phyloP scores from a whole-genome alignment of 352 stramenopile species.

The Pythium rhizo-oryzae region DNA sequence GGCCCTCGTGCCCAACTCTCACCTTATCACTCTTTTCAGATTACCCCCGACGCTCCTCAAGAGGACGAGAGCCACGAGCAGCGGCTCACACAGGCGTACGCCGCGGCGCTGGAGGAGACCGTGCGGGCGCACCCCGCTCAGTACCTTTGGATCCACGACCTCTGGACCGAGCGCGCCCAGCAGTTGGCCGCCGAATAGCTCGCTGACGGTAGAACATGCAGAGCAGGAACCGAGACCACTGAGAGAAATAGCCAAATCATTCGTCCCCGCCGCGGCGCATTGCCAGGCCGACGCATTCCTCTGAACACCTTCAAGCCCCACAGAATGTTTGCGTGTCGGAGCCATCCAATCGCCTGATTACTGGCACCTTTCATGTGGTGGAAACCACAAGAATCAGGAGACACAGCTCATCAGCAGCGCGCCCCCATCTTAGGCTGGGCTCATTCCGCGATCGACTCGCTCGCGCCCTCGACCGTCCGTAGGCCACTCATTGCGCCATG shows the following conservation, averaged over 20 bases:
- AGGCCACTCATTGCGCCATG: constrained; percentile 10
- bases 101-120: constrained; percentile 37
- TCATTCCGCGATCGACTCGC: neutral
- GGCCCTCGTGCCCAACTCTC: too few relatives aligned
- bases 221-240: too few relatives aligned
- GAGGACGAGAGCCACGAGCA: neutral
- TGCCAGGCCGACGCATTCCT: too few relatives aligned
- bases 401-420: too few relatives aligned
- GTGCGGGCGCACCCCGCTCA: constrained; percentile 39
- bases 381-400: neutral
- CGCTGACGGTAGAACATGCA: neutral
- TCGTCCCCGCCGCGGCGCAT: too few relatives aligned
- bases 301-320: too few relatives aligned
- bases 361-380: neutral
- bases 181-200: neutral
- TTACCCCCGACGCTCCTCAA: neutral
- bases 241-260: too few relatives aligned
- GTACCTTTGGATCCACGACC: constrained; percentile 63
- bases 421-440: neutral
- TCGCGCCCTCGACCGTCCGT: too few relatives aligned
- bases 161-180: constrained; percentile 33
- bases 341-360: constrained; percentile 16
- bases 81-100: constrained; percentile 45
- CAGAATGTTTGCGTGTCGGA: constrained; percentile 1
- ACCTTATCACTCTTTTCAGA: constrained; percentile 6